Conservation (phyloP, 805 yeast genomes). For the Candida hispaniensis region DNA sequence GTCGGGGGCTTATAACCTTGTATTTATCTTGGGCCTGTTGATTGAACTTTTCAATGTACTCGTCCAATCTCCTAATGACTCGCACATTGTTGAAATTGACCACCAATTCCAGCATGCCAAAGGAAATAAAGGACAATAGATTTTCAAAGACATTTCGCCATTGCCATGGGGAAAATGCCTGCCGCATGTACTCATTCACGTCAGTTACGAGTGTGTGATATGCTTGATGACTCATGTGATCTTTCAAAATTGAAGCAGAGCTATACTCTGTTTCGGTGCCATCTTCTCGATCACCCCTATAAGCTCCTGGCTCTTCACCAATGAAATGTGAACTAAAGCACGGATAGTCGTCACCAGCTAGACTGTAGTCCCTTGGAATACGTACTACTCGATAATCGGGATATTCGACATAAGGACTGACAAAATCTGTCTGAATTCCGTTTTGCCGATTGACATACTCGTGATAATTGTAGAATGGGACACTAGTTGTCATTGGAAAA, state of each 20-base stretch:
- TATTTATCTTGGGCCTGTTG: not conserved
- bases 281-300: too few relatives aligned
- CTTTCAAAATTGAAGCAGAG: too few relatives aligned
- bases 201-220: slow-evolving; percentile 3
- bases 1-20: slow-evolving; percentile 3
- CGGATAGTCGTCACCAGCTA: slow-evolving; percentile 11
- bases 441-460: slow-evolving; percentile 8
- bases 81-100: slow-evolving; percentile 4
- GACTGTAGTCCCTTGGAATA: slow-evolving; percentile 9
- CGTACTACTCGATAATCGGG: slow-evolving; percentile 5
- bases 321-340: slow-evolving; percentile 7
- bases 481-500: slow-evolving; percentile 11
- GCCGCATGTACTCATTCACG: slow-evolving; percentile 6
- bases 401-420: slow-evolving; percentile 7
- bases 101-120: slow-evolving; percentile 6
- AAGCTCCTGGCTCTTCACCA: slow-evolving; percentile 13
- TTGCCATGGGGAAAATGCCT: slow-evolving; percentile 14
- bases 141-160: slow-evolving; percentile 3
- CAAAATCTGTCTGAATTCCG: slow-evolving; percentile 6
- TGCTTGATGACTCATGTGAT: slow-evolving; percentile 2
- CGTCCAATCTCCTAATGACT: slow-evolving; percentile 2
- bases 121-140: slow-evolving; percentile 6
- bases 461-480: slow-evolving; percentile 15
- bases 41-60: slow-evolving; percentile 6
- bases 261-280: too few relatives aligned